Conservation (phyloP, 108 stramenopile species). For the Nannochloropsis gaditana region DNA sequence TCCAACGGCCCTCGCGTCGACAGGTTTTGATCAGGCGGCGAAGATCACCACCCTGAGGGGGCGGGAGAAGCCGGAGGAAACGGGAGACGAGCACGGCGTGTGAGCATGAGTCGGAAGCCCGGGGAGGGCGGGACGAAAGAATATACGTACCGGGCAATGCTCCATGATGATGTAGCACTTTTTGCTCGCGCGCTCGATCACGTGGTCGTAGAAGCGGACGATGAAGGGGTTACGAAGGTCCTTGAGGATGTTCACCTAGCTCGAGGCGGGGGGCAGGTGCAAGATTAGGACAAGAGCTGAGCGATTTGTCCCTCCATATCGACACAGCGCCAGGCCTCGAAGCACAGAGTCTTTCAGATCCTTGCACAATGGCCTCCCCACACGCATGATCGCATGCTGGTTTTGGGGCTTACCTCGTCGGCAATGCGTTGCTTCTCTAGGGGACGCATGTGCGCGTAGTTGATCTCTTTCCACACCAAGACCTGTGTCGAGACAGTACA, state of each 20-base stretch:
- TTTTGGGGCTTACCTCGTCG: conserved; percentile 42
- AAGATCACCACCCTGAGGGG: conserved; percentile 50
- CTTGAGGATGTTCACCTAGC: conserved; percentile 58
- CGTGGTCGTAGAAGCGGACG: conserved; percentile 61
- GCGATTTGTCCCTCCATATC: too few relatives aligned
- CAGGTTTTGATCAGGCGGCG: conserved; percentile 35
- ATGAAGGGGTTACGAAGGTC: conserved; percentile 62
- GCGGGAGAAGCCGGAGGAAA: background rate
- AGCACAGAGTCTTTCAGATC: too few relatives aligned
- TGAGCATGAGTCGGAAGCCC: conserved; percentile 31
- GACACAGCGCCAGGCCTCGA: too few relatives aligned
- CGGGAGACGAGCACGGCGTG: conserved; percentile 19
- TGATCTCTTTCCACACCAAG: conserved; percentile 59
- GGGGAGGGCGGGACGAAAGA: conserved; percentile 22
- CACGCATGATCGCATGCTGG: too few relatives aligned
- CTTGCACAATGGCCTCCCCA: too few relatives aligned
- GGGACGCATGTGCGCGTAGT: conserved; percentile 55
- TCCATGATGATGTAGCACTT: conserved; percentile 63
- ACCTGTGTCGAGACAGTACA: background rate
- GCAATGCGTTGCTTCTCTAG: conserved; percentile 59
- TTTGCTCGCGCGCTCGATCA: conserved; percentile 54
- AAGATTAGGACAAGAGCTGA: too few relatives aligned
- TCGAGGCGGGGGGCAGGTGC: background rate
- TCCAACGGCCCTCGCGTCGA: conserved; percentile 14
- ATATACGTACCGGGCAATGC: conserved; percentile 42